These are phyloP conservation scores for Coprinopsis sp. DNA, from an alignment of 768 basidiomycete species.

Conservation along the genomic window DNA sequence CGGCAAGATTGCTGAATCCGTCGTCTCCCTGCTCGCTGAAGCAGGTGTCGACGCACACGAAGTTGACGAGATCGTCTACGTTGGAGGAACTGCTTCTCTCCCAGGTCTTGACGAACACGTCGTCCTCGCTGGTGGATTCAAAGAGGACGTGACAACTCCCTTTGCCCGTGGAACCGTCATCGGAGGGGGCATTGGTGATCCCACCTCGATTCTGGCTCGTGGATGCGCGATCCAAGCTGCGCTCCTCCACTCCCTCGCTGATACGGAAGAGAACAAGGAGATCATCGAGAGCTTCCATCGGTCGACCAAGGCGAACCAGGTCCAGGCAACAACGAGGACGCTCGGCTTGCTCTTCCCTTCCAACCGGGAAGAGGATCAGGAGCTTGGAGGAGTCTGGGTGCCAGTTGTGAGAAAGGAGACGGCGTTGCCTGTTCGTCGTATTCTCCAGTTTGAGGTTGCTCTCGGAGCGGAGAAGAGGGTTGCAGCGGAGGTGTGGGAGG, in stretches of 20 bases:
- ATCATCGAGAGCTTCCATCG: constrained; percentile 47
- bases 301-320: constrained; percentile 29
- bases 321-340: constrained; percentile 56
- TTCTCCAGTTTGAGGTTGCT: constrained; percentile 53
- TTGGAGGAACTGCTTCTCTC: constrained; percentile 69
- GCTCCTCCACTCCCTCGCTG: constrained; percentile 46
- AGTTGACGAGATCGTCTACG: constrained; percentile 76
- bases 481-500: constrained; percentile 76
- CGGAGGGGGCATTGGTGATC: constrained; percentile 72
- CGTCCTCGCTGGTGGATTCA: constrained; percentile 44
- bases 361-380: constrained; percentile 29
- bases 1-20: constrained; percentile 45
- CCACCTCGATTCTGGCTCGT: constrained; percentile 69
- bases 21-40: constrained; percentile 46
- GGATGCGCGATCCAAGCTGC: constrained; percentile 77
- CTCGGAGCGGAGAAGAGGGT: constrained; percentile 44
- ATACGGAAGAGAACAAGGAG: constrained; percentile 45
- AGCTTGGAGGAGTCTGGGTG: constrained; percentile 61
- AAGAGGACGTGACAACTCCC: constrained; percentile 58
- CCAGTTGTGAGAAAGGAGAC: constrained; percentile 69
- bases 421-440: constrained; percentile 61
- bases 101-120: constrained; percentile 69
- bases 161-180: constrained; percentile 63
- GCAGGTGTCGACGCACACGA: constrained; percentile 58
- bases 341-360: constrained; percentile 66